These are phyloP conservation scores for Amyloporia xantha DNA, from an alignment of 768 basidiomycete species.

Conservation along the genomic window DNA sequence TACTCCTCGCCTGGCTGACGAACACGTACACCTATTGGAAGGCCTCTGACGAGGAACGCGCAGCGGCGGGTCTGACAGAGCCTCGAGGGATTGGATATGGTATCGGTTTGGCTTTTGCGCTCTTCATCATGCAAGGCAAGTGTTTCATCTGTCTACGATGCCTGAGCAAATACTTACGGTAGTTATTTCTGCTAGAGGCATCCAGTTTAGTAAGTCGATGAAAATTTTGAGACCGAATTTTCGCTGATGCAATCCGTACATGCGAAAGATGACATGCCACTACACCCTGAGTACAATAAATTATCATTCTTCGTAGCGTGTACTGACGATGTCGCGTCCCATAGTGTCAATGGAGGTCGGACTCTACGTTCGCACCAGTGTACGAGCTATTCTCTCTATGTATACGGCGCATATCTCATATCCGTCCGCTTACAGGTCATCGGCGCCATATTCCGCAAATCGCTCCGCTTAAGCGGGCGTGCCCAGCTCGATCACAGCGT, in stretches of 20 bases:
- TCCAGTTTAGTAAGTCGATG: constrained; percentile 27
- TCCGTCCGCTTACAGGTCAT: constrained; percentile 24
- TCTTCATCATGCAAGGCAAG: constrained; percentile 53
- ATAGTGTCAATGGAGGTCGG: constrained; percentile 42
- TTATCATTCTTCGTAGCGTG: not conserved
- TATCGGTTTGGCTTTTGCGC: constrained; percentile 49
- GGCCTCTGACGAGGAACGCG: constrained; percentile 30
- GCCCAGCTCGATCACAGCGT: constrained; percentile 52
- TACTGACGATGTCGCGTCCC: not conserved
- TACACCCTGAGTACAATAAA: constrained; percentile 28
- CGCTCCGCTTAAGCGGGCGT: constrained; percentile 56
- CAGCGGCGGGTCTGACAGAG: constrained; percentile 22
- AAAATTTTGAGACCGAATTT: too few relatives aligned
- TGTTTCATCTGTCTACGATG: too few relatives aligned
- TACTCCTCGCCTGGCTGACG: constrained; percentile 50
- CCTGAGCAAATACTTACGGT: too few relatives aligned
- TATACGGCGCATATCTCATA: not conserved
- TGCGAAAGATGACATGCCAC: constrained; percentile 37
- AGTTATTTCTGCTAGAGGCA: too few relatives aligned
- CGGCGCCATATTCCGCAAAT: constrained; percentile 55
- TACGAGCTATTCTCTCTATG: too few relatives aligned
- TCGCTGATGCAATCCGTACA: not conserved
- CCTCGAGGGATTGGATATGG: constrained; percentile 54
- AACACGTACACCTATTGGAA: constrained; percentile 39
- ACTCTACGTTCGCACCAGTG: constrained; percentile 40